Conservation (phyloP, 1,284 basidiomycete genomes). For the Vanrija sp. region DNA sequence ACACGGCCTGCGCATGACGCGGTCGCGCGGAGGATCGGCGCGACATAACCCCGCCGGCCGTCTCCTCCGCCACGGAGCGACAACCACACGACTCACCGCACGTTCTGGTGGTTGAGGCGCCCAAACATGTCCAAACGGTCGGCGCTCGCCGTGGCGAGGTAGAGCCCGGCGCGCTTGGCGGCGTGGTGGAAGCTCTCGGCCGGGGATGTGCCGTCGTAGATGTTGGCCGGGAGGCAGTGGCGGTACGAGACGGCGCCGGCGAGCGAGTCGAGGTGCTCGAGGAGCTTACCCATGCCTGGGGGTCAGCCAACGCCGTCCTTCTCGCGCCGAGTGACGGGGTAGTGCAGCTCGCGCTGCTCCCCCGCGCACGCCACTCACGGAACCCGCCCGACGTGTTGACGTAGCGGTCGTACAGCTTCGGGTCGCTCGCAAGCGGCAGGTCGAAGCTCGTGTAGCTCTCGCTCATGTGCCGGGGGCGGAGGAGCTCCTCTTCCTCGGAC, state of each 20-base stretch:
- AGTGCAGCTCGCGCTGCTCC: not conserved
- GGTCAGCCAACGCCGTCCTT: not conserved
- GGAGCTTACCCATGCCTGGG: constrained; percentile 48
- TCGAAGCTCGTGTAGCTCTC: constrained; percentile 46
- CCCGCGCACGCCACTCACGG: constrained; percentile 24
- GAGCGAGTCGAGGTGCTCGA: constrained; percentile 65
- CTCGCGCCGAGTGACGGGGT: too few relatives aligned
- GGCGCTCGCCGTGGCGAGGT: constrained; percentile 75
- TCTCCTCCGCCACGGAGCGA: not conserved
- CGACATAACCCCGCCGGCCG: not conserved
- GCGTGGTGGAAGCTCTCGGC: constrained; percentile 52
- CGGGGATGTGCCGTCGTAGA: not conserved
- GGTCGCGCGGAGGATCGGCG: too few relatives aligned
- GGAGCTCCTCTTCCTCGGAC: constrained; percentile 21
- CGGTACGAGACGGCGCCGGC: constrained; percentile 79
- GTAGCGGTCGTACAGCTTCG: constrained; percentile 40
- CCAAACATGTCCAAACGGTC: constrained; percentile 57
- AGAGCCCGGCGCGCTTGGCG: constrained; percentile 63
- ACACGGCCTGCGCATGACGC: too few relatives aligned
- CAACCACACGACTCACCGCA: constrained; percentile 19
- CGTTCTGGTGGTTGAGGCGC: constrained; percentile 49
- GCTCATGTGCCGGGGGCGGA: constrained; percentile 43
- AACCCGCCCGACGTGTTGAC: constrained; percentile 47
- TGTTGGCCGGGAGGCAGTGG: constrained; percentile 57
- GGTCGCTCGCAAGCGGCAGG: constrained; percentile 42